Base-by-base conservation (phyloP, 805 yeast genomes). In the Wickerhamiella nectarea region DNA sequence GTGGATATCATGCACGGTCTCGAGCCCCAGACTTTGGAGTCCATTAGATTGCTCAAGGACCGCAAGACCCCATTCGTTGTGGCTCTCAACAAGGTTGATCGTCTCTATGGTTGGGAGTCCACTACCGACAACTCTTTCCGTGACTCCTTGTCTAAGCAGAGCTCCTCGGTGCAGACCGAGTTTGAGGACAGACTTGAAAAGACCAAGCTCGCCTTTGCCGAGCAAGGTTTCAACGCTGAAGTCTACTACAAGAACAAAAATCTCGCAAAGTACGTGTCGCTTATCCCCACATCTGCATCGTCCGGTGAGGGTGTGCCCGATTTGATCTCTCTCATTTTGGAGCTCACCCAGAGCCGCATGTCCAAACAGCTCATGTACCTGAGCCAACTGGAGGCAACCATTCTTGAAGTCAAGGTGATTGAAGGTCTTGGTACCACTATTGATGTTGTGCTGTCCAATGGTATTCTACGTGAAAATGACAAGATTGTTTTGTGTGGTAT, bases 231-330 rank as follows among this genome's bases (percentile, higher is more conserved):
- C 70, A 91, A 91, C 70, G 83, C 97, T 45, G 98, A 93, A 67
- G 73, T 91, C 51, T 91, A 91, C 66, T 91, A 72, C 82, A 84
- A 89, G 65, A 91, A 91, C 74, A 82, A 80, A 65, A 91, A 89
- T 69, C 68, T 89, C 74, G 68, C 96, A 45, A 85, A 86, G 63
- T 85, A 79, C 58, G 98, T 91, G 45, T 86, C 96, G 29, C 81
- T 91, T 56, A 95, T 91, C 36, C 98, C 99, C 55, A 91, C 99
- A 15, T 89, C 97, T 50, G 99, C 99, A 45, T 93, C 87, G 36
- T 87, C 96, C 11, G 99, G 99, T 64, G 99, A 91, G 68, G 99
- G 99, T 82, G 93, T 91, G 56, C 98, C 99, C 41, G 99, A 91
- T 76, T 73, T 91, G 68, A 75, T 91, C 59, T 86, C 95, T 89